Evolutionary conservation across 129 eudicot genomes (phyloP).

Genomic region (Glebionis coronaria): DNA sequence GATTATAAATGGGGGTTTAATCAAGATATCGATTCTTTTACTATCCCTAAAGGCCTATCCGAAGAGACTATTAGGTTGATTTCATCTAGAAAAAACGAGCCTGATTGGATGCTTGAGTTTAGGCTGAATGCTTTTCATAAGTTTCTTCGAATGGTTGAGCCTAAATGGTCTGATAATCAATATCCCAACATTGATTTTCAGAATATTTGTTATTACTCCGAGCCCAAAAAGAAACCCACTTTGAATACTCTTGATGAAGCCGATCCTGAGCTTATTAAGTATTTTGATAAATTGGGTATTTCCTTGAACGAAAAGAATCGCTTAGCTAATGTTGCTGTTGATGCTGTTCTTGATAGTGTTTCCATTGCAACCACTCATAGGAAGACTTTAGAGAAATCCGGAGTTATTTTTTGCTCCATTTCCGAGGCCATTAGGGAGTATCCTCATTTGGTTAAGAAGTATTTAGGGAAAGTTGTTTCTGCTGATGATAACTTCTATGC

Average conservation of each 20-base stretch:
- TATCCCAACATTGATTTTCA: slow-evolving; percentile 78
- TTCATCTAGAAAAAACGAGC: slow-evolving; percentile 78
- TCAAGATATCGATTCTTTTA: slow-evolving; percentile 86
- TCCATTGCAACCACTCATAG: slow-evolving; percentile 97
- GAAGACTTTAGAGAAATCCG: slow-evolving; percentile 69
- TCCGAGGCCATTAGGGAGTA: slow-evolving; percentile 89
- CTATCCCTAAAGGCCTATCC: slow-evolving; percentile 86
- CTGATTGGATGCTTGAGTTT: slow-evolving; percentile 99
- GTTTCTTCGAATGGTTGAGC: slow-evolving; percentile 76
- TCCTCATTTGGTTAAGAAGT: slow-evolving; percentile 78
- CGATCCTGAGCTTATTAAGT: slow-evolving; percentile 89
- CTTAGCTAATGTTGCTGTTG: slow-evolving; percentile 68
- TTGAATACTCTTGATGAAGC: slow-evolving; percentile 91
- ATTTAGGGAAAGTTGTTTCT: slow-evolving; percentile 83
- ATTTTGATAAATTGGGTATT: slow-evolving; percentile 83
- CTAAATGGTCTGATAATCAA: slow-evolving; percentile 87
- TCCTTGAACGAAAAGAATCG: slow-evolving; percentile 76
- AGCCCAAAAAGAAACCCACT: slow-evolving; percentile 91
- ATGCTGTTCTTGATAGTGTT: slow-evolving; percentile 98
- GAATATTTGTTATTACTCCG: slow-evolving; percentile 80
- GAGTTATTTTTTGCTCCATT: slow-evolving; percentile 92
- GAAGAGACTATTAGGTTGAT: slow-evolving; percentile 85
- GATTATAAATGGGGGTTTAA: slow-evolving; percentile 92
- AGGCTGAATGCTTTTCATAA: slow-evolving; percentile 71
- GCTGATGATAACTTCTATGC: slow-evolving; percentile 88